Evolutionary conservation across 2,329 filamentous ascomycete species (phyloP).

Genomic region (Microdochium trichocladiopsis): DNA sequence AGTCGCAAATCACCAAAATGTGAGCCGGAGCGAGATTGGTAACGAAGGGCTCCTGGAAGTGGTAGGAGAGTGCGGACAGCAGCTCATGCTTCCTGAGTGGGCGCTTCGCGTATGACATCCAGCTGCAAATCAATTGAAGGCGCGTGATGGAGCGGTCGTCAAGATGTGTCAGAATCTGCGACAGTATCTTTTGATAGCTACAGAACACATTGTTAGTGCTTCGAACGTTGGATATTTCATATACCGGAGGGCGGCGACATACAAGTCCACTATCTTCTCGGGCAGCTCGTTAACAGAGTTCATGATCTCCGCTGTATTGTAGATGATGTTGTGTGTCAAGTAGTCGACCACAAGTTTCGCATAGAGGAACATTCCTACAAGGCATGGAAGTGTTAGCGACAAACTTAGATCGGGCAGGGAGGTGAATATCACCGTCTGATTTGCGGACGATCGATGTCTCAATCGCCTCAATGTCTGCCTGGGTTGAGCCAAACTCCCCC

Average conservation of each 20-base stretch:
- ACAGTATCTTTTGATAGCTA: conserved; percentile 22
- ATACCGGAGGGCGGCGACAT: neutral
- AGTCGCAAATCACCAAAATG: conserved; percentile 12
- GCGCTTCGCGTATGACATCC: conserved; percentile 27
- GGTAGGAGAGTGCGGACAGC: conserved; percentile 23
- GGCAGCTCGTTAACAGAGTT: conserved; percentile 14
- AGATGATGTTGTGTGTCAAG: conserved; percentile 21
- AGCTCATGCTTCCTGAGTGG: conserved; percentile 24
- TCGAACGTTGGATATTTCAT: neutral
- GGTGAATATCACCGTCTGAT: conserved; percentile 14
- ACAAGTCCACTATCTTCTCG: conserved; percentile 15
- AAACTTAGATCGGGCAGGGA: neutral
- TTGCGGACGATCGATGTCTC: conserved; percentile 10
- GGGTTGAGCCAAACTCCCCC: conserved; percentile 7
- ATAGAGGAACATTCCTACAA: conserved; percentile 28
- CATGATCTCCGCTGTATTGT: conserved; percentile 13
- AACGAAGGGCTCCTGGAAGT: conserved; percentile 2
- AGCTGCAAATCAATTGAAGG: conserved; percentile 20
- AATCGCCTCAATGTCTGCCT: conserved; percentile 8
- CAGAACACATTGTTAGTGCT: neutral
- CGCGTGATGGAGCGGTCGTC: conserved; percentile 18
- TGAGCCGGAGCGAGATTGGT: conserved; percentile 12
- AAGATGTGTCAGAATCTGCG: conserved; percentile 13
- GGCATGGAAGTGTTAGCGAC: neutral
- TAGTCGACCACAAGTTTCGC: conserved; percentile 26